Evolutionary conservation across 2,329 filamentous ascomycete species (phyloP).

Genomic region (Dissoconium aciculare): DNA sequence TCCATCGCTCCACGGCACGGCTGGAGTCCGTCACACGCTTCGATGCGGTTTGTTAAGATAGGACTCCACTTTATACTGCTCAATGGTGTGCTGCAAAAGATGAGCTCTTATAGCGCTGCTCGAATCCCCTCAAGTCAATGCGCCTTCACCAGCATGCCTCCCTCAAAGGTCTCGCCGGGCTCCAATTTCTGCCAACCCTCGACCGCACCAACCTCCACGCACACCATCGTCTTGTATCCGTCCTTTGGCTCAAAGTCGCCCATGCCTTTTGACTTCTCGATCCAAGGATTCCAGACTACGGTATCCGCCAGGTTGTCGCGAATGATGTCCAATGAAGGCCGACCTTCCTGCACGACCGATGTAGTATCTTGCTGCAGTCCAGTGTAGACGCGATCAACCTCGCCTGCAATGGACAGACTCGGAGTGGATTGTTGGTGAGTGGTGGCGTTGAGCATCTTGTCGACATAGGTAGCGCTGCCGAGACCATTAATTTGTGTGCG

Average conservation of each 20-base stretch:
- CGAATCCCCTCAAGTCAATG: slow-evolving; percentile 8
- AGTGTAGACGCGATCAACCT: slow-evolving; percentile 81
- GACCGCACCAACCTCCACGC: slow-evolving; percentile 80
- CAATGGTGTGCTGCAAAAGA: no score
- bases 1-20: no score
- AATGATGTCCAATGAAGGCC: slow-evolving; percentile 54
- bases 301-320: slow-evolving; percentile 77
- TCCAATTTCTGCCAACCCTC: slow-evolving; percentile 72
- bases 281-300: slow-evolving; percentile 96
- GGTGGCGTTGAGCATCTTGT: slow-evolving; percentile 60
- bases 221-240: slow-evolving; percentile 86
- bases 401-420: slow-evolving; percentile 54
- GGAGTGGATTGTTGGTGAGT: slow-evolving; percentile 50
- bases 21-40: no score
- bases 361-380: slow-evolving; percentile 46
- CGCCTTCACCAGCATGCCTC: slow-evolving; percentile 39
- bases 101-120: slow-evolving; percentile 1
- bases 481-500: slow-evolving; percentile 61
- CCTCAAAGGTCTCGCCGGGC: slow-evolving; percentile 55
- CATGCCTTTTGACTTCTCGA: slow-evolving; percentile 66
- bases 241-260: slow-evolving; percentile 79
- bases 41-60: no score
- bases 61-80: no score
- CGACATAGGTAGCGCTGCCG: slow-evolving; percentile 56
- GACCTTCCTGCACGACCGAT: slow-evolving; percentile 47